Conservation (phyloP, 352 stramenopile species). For the Thalassiosira hispida region DNA sequence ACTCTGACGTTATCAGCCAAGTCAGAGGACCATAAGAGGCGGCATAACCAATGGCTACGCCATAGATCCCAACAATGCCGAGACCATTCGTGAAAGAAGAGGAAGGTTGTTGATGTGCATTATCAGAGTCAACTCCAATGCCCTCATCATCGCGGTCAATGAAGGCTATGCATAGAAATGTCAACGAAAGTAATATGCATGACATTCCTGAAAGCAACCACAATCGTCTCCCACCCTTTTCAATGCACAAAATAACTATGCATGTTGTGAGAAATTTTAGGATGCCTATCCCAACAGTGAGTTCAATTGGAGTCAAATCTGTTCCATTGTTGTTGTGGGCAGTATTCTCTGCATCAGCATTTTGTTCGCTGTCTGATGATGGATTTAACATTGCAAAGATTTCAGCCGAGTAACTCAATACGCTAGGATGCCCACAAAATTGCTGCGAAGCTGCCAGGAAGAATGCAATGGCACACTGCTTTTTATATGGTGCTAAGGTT, state of each 20-base stretch:
- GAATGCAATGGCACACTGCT: conserved; percentile 63
- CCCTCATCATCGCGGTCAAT: conserved; percentile 5
- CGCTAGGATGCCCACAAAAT: conserved; percentile 77
- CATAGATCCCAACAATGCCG: conserved; percentile 40
- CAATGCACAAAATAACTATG: conserved; percentile 63
- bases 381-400: conserved; percentile 56
- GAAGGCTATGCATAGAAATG: conserved; percentile 33
- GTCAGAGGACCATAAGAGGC: conserved; percentile 69
- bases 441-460: conserved; percentile 73
- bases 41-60: conserved; percentile 73
- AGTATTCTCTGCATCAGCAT: conserved; percentile 7
- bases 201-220: conserved; percentile 61
- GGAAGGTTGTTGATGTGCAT: conserved; percentile 22
- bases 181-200: conserved; percentile 43
- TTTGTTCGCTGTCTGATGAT: conserved; percentile 3
- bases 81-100: conserved; percentile 27
- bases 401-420: conserved; percentile 71
- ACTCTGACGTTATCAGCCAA: conserved; percentile 73
- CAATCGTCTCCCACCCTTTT: conserved; percentile 55
- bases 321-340: conserved; percentile 7
- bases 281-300: conserved; percentile 62
- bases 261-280: conserved; percentile 76
- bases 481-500: conserved; percentile 31
- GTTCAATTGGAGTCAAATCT: conserved; percentile 34
- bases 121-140: neutral